phyloP scores from a whole-genome alignment of 495 filamentous ascomycete species.

The Parathielavia hyrcaniae region DNA sequence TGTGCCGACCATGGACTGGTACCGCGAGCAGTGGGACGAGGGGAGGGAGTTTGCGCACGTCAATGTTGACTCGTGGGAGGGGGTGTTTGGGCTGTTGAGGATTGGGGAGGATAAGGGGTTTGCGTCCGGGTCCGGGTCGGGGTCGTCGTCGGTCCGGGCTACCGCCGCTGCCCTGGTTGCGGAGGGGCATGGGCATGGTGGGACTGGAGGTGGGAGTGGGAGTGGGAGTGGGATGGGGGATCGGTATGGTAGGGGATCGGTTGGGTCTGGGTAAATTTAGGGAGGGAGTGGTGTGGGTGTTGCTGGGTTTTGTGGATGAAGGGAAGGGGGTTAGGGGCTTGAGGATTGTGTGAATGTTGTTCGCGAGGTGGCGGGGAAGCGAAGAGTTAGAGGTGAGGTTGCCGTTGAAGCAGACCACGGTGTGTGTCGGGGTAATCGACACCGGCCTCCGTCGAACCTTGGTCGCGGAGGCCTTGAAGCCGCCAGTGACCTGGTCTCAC shows the following conservation, averaged over 20 bases:
- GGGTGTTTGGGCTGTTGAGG: conserved; percentile 28
- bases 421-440: no score
- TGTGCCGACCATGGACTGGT: conserved; percentile 41
- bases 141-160: no score
- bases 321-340: not conserved
- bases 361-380: not conserved
- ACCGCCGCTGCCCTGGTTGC: not conserved
- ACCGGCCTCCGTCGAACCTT: no score
- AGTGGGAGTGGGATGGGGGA: not conserved
- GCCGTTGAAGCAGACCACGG: no score
- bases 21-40: conserved; percentile 36
- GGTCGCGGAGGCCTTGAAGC: no score
- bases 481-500: no score
- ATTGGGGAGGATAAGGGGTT: conserved; percentile 15
- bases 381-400: not conserved
- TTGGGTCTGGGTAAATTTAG: not conserved
- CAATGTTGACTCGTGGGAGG: conserved; percentile 33
- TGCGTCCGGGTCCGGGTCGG: no score
- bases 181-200: not conserved
- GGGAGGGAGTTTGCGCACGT: conserved; percentile 39
- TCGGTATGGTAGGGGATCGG: not conserved
- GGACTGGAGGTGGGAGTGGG: not conserved
- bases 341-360: not conserved
- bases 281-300: not conserved
- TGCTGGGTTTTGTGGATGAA: no score